phyloP scores from a whole-genome alignment of 2,329 filamentous ascomycete genomes.

The Aureobasidium sp. region DNA sequence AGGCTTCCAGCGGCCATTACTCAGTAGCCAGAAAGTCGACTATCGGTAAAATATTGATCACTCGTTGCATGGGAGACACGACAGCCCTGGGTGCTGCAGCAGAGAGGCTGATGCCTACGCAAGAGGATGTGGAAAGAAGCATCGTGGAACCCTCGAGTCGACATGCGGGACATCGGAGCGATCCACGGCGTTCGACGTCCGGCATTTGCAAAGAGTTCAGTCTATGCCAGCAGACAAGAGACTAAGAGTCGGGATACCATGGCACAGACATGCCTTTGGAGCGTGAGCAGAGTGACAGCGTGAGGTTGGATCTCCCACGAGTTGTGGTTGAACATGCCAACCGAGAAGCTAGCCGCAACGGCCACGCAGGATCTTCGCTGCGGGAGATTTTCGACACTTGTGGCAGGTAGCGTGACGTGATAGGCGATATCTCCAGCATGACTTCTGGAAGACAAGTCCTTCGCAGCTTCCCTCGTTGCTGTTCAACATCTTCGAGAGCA shows the following conservation, averaged over 20 bases:
- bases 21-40: too few relatives aligned
- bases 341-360: not conserved
- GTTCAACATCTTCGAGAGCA: not conserved
- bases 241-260: not conserved
- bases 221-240: not conserved
- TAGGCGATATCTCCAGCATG: not conserved
- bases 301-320: not conserved
- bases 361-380: not conserved
- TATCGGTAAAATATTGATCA: not conserved
- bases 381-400: not conserved
- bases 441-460: not conserved
- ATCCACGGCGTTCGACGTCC: not conserved
- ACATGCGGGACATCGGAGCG: not conserved
- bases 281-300: not conserved
- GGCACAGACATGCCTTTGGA: not conserved
- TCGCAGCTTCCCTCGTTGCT: not conserved
- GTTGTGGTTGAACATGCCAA: not conserved
- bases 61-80: not conserved
- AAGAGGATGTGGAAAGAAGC: not conserved
- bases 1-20: not conserved
- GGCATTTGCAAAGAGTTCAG: slow-evolving; percentile 1
- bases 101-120: not conserved
- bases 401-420: not conserved
- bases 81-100: not conserved
- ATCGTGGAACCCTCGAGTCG: not conserved